A percentile compares a stretch with the other conserved stretches of the same genome.
phyloP scores from a whole-genome alignment of 305 asterid genomes.

The Plantago rigida region DNA sequence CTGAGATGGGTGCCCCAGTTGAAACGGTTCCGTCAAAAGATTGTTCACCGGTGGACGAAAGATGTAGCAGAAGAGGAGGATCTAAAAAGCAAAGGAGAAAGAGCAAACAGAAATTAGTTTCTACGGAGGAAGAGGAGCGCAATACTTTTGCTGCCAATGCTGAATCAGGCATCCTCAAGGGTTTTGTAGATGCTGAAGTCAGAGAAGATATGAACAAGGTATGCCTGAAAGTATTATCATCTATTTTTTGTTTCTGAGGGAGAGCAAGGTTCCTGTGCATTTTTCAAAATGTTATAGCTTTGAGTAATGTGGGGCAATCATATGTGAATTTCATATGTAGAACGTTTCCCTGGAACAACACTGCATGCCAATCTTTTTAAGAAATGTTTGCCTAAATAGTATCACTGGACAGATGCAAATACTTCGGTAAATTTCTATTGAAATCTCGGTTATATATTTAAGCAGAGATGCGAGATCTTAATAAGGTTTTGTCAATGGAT shows the following conservation, averaged over 20 bases:
- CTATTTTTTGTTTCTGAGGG: constrained; percentile 4
- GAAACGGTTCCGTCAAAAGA: constrained; percentile 38
- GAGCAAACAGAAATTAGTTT: constrained; percentile 47
- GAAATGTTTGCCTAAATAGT: too few species aligned
- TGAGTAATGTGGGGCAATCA: too few species aligned
- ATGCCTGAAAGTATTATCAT: constrained; percentile 18
- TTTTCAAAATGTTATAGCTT: not conserved
- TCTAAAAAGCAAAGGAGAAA: constrained; percentile 63
- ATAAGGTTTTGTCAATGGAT: too few species aligned
- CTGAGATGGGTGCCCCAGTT: constrained; percentile 68
- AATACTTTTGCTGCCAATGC: constrained; percentile 31
- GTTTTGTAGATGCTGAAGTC: constrained; percentile 35
- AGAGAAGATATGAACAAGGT: constrained; percentile 42
- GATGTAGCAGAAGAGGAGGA: constrained; percentile 38
- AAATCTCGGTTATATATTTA: too few species aligned
- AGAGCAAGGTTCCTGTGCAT: not conserved
- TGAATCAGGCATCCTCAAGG: constrained; percentile 33
- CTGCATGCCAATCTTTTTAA: too few species aligned
- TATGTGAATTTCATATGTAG: too few species aligned
- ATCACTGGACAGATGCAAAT: too few species aligned
- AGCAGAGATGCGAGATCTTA: too few species aligned
- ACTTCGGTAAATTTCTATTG: too few species aligned
- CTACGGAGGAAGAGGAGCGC: constrained; percentile 44
- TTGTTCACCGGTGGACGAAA: constrained; percentile 47
- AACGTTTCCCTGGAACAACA: too few species aligned